Evolutionary conservation across 176 grass and related monocot genomes (phyloP).

Genomic region (Triticum urartu): DNA sequence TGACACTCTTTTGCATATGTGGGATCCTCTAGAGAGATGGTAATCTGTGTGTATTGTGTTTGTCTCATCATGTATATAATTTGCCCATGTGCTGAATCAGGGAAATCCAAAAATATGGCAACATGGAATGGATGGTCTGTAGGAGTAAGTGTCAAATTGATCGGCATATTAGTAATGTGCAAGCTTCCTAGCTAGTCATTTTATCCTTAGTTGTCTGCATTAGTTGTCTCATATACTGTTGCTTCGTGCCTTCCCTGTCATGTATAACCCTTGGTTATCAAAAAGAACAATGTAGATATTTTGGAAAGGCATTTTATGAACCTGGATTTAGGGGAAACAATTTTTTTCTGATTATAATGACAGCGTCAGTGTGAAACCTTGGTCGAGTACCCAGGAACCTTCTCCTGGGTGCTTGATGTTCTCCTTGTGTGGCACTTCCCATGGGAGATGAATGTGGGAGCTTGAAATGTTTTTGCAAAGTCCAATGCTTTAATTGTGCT

Average conservation of each 20-base stretch:
- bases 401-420: neutral
- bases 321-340: neutral
- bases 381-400: neutral
- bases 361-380: neutral
- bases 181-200: neutral
- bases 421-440: neutral
- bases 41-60: neutral
- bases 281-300: neutral
- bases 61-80: neutral
- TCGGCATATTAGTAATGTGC: no score
- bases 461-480: no score
- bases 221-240: neutral
- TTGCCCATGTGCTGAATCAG: no score
- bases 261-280: neutral
- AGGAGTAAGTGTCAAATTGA: neutral
- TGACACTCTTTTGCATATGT: neutral
- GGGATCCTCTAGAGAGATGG: neutral
- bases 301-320: neutral
- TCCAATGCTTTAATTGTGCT: no score
- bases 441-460: no score
- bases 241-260: neutral
- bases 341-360: neutral
- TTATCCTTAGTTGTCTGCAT: neutral
- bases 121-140: neutral
- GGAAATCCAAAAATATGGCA: no score